Conservation (phyloP, 495 filamentous ascomycete species). For the Lentithecium fluviatile region DNA sequence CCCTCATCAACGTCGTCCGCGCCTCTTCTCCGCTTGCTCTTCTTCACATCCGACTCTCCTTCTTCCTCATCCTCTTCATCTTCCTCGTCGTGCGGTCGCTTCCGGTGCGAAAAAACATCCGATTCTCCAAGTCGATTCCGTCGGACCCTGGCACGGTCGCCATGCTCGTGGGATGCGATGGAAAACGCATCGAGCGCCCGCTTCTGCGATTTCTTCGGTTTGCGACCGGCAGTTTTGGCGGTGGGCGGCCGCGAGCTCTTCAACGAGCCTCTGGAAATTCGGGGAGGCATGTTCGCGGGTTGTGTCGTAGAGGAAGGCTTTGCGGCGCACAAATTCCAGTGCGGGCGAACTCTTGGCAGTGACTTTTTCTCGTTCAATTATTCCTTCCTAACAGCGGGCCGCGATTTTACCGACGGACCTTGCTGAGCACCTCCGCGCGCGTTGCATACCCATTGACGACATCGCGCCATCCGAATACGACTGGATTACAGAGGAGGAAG, state of each 20-base stretch:
- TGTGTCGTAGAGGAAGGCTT: neutral
- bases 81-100: conserved; percentile 47
- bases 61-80: conserved; percentile 52
- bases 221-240: conserved; percentile 31
- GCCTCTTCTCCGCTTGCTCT: conserved; percentile 47
- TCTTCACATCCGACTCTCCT: conserved; percentile 18
- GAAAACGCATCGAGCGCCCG: conserved; percentile 80
- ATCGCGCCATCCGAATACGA: too few species aligned
- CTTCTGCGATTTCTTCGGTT: conserved; percentile 44
- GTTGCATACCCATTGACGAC: too few species aligned
- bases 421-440: neutral
- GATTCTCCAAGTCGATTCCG: conserved; percentile 61
- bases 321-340: neutral
- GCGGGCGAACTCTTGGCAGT: conserved; percentile 31
- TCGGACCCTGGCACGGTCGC: conserved; percentile 52
- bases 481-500: too few species aligned
- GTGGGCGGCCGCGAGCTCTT: conserved; percentile 10
- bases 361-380: conserved; percentile 12
- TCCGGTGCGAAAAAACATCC: conserved; percentile 43
- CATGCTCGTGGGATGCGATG: conserved; percentile 67
- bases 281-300: conserved; percentile 19
- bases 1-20: conserved; percentile 51
- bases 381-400: too few species aligned
- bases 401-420: neutral
- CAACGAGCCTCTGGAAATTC: conserved; percentile 36